Base-by-base conservation (phyloP, 148 eudicot genomes). In the Gaultheria prostrata region DNA sequence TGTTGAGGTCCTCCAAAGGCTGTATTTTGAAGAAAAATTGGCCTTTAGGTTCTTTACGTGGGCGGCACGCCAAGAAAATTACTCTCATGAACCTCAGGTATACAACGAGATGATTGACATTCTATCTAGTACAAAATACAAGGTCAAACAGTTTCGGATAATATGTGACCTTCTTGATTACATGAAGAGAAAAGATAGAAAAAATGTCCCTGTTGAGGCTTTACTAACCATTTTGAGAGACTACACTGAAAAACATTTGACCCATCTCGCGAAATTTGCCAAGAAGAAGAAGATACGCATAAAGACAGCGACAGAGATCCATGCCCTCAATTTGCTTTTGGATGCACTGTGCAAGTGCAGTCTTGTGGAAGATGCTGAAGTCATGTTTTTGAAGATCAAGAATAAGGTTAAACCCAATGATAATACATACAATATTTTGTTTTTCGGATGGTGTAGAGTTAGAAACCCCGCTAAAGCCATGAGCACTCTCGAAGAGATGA, bases 361-460 rank as follows among this genome's bases (percentile, higher is more conserved):
- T 81, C 85, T 97, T 77, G 97, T 95, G 63, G 95, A 95, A 54
- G 88, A 88, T 48, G 98, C 99, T 2, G 97, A 94, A 72, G 72
- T 83, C 57, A 87, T 93, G 92, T 89, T 90, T 84, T 81, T 28
- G 69, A 93, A 89, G 91, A 86, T 94, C 77, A 87, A 85, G 83
- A 85, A 77, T 65, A 93, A 89, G 86, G 82, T 97, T 56, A 83
- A 84, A 61, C 97, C 97, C 0, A 88, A 93, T 93, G 93, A 90
- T n/a, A 86, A 87, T 79, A 93, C 98, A 0, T 97, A 89, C 73
- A 93, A 87, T 76, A 89, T 89, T 33, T 79, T 97, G 89, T 97
- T 97, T 82, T 97, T 97, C 43, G 99, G 99, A 30, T 97, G 99
- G 99, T 97, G 99, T 87, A 91, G 97, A 86, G 93, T 91, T 0